Percentiles rank a stretch among this genome's conserved stretches.
These are phyloP conservation scores for Carex littledalei DNA, from an alignment of 176 grass and related monocot genomes.

Conservation along the genomic window DNA sequence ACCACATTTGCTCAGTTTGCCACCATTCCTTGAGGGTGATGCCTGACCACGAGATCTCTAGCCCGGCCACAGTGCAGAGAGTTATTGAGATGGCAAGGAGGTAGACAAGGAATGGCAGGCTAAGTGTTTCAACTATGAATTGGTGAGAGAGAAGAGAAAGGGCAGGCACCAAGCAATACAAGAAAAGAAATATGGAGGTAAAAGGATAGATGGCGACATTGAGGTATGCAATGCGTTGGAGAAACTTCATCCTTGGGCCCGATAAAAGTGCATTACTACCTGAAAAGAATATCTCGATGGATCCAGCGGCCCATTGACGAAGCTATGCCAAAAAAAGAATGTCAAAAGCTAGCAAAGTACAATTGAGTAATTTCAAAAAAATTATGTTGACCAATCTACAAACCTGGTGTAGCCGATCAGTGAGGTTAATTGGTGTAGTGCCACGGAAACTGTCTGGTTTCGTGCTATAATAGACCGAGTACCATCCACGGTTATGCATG, in stretches of 20 bases:
- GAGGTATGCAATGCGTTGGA: slow-evolving; percentile 87
- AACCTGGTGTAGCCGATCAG: slow-evolving; percentile 23
- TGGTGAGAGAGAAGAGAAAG: slow-evolving; percentile 76
- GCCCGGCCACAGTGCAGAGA: slow-evolving; percentile 52
- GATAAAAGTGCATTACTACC: slow-evolving; percentile 73
- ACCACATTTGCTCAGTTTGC: slow-evolving; percentile 89
- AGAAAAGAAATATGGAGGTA: slow-evolving; percentile 89
- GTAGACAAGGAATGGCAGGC: slow-evolving; percentile 88
- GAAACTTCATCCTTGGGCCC: slow-evolving; percentile 59
- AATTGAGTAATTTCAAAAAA: neutral
- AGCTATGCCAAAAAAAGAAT: slow-evolving; percentile 25
- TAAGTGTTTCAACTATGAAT: slow-evolving; percentile 82
- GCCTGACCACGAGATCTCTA: slow-evolving; percentile 88
- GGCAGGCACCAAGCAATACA: slow-evolving; percentile 89
- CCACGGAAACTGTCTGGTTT: slow-evolving; percentile 26
- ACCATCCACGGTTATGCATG: slow-evolving; percentile 27
- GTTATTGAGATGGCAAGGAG: slow-evolving; percentile 54
- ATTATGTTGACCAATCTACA: neutral
- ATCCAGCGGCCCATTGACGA: slow-evolving; percentile 72
- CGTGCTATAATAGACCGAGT: neutral
- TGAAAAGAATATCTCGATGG: slow-evolving; percentile 97
- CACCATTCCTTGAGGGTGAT: slow-evolving; percentile 92
- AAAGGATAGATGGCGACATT: slow-evolving; percentile 92
- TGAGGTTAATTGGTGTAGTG: slow-evolving; percentile 26
- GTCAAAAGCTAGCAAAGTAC: neutral